phyloP scores from a whole-genome alignment of 1,139 yeast genomes.

The Geotrichum phurueaensis region DNA sequence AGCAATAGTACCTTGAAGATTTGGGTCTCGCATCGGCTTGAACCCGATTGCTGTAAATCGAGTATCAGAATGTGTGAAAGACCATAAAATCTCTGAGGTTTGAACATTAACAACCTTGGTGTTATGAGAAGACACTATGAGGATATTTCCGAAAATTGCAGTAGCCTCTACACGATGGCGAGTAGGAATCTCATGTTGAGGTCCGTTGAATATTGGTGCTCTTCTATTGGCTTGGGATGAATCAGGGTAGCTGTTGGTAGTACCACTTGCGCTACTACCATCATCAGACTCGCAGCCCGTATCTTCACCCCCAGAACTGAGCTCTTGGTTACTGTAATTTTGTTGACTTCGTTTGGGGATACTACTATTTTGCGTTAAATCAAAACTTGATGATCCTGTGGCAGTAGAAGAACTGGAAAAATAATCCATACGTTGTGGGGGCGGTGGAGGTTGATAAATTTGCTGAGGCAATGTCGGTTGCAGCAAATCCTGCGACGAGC shows the following conservation, averaged over 20 bases:
- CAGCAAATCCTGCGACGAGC: not conserved
- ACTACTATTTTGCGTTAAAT: conserved; percentile 6
- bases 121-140: conserved; percentile 26
- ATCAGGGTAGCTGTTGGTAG: conserved; percentile 29
- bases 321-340: not conserved
- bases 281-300: conserved; percentile 21
- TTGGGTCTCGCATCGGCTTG: conserved; percentile 21
- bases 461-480: conserved; percentile 4
- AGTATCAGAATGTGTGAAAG: conserved; percentile 25
- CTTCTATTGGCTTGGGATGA: conserved; percentile 35
- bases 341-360: not conserved
- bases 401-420: conserved; percentile 1
- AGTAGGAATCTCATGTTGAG: conserved; percentile 27
- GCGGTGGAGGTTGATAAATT: conserved; percentile 15
- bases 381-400: not conserved
- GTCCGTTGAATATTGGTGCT: conserved; percentile 32
- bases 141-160: conserved; percentile 27
- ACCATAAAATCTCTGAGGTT: conserved; percentile 29
- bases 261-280: conserved; percentile 10
- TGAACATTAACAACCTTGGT: conserved; percentile 28
- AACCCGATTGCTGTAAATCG: conserved; percentile 30
- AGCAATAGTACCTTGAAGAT: conserved; percentile 22
- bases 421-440: conserved; percentile 15
- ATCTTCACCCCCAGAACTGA: conserved; percentile 13
- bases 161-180: conserved; percentile 29